A percentile compares a stretch with the other conserved stretches of the same genome.
phyloP scores from a whole-genome alignment of 2,329 filamentous ascomycete species.

The Dothiorella sarmentorum region DNA sequence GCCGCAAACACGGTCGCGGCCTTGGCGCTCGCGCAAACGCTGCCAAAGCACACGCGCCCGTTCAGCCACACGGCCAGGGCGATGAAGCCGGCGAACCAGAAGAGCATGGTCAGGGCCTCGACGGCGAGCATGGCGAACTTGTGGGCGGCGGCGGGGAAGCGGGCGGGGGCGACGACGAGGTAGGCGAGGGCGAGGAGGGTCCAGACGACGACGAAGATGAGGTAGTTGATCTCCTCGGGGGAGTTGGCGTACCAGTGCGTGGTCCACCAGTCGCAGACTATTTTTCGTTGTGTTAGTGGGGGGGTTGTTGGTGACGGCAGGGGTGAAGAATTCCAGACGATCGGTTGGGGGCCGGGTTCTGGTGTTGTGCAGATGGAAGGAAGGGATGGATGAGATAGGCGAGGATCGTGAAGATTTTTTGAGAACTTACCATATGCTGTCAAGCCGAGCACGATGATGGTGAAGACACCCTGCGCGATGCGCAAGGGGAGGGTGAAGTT shows the following conservation, averaged over 20 bases:
- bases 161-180: constrained; percentile 64
- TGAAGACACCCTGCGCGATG: constrained; percentile 63
- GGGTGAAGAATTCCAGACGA: not conserved
- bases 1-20: constrained; percentile 65
- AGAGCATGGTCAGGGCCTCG: constrained; percentile 72
- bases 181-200: constrained; percentile 65
- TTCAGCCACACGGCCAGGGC: constrained; percentile 67
- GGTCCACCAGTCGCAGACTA: constrained; percentile 56
- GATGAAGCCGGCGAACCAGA: constrained; percentile 87
- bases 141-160: constrained; percentile 58
- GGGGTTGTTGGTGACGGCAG: not conserved
- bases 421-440: constrained; percentile 65
- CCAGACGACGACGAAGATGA: constrained; percentile 77
- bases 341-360: too few relatives aligned
- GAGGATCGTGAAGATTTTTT: not conserved
- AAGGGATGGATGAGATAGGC: not conserved
- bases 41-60: constrained; percentile 53
- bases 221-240: constrained; percentile 66
- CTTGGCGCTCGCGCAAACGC: constrained; percentile 58
- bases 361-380: not conserved
- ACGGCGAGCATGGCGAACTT: constrained; percentile 62
- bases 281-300: not conserved
- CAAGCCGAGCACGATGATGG: constrained; percentile 71
- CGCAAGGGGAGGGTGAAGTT: constrained; percentile 62
- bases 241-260: constrained; percentile 50